phyloP scores from a whole-genome alignment of 2,329 filamentous ascomycete species.

The Phyllosticta paracitricarpa region DNA sequence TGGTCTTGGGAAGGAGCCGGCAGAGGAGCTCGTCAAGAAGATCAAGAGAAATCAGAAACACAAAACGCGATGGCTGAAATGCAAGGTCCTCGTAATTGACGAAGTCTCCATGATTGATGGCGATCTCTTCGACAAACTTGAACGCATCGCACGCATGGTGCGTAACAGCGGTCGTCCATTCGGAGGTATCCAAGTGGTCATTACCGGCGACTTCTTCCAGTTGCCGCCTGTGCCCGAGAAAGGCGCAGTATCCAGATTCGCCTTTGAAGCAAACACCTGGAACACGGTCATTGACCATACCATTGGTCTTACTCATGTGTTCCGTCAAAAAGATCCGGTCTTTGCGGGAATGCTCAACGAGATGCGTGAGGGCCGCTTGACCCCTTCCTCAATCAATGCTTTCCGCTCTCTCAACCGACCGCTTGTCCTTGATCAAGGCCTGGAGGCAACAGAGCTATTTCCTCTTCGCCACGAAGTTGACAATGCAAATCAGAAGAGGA shows the following conservation, averaged over 20 bases:
- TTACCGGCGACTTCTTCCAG: slow-evolving; percentile 98
- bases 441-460: slow-evolving; percentile 85
- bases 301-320: slow-evolving; percentile 88
- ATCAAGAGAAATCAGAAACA: slow-evolving; percentile 82
- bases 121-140: slow-evolving; percentile 92
- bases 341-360: slow-evolving; percentile 97
- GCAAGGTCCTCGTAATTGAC: slow-evolving; percentile 81
- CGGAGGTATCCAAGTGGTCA: slow-evolving; percentile 89
- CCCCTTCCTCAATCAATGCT: slow-evolving; percentile 60
- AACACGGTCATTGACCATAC: slow-evolving; percentile 88
- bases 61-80: slow-evolving; percentile 77
- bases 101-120: slow-evolving; percentile 99
- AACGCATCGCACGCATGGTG: slow-evolving; percentile 72
- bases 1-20: slow-evolving; percentile 84
- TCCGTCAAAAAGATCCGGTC: slow-evolving; percentile 82
- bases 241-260: slow-evolving; percentile 68
- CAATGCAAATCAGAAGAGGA: slow-evolving; percentile 64
- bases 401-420: slow-evolving; percentile 63
- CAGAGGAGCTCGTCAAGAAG: slow-evolving; percentile 73
- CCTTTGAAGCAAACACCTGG: slow-evolving; percentile 90
- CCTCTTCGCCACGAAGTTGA: slow-evolving; percentile 88
- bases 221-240: slow-evolving; percentile 83
- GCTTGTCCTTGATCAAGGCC: slow-evolving; percentile 59
- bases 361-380: slow-evolving; percentile 82
- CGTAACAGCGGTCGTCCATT: slow-evolving; percentile 88